A percentile compares a stretch with the other conserved stretches of the same genome.
These are phyloP conservation scores for Lactarius vividus DNA, from an alignment of 768 basidiomycete genomes.

Conservation along the genomic window DNA sequence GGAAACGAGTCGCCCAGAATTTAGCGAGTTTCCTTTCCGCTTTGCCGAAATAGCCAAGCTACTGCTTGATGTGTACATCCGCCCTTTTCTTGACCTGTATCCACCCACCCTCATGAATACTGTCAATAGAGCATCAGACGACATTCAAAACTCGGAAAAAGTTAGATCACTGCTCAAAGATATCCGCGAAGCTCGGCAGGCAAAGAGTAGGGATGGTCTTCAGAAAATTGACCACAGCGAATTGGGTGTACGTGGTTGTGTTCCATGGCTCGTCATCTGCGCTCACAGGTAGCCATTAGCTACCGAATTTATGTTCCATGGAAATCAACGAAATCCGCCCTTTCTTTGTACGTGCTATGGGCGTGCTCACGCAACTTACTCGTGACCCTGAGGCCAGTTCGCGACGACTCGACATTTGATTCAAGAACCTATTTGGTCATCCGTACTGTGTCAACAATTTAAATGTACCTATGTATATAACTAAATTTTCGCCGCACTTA, in stretches of 20 bases:
- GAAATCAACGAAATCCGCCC: constrained; percentile 94
- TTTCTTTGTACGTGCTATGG: constrained; percentile 83
- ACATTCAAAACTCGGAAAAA: constrained; percentile 80
- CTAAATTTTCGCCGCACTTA: background rate
- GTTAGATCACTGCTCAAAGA: constrained; percentile 87
- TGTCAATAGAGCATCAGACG: constrained; percentile 77
- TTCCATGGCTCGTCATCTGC: constrained; percentile 3
- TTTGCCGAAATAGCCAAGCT: constrained; percentile 91
- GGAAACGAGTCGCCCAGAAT: constrained; percentile 71
- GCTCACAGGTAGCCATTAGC: constrained; percentile 40
- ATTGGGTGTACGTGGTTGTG: constrained; percentile 55
- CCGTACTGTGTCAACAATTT: background rate
- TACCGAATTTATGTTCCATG: constrained; percentile 83
- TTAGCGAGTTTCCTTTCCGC: constrained; percentile 80
- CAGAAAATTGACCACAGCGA: constrained; percentile 76
- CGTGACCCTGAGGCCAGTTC: constrained; percentile 28
- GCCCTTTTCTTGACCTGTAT: background rate
- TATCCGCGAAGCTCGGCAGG: constrained; percentile 92
- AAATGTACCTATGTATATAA: background rate
- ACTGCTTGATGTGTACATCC: constrained; percentile 85
- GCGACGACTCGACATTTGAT: constrained; percentile 9
- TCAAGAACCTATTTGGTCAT: background rate
- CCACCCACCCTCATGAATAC: background rate
- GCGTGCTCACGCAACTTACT: constrained; percentile 58
- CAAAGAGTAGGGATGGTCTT: constrained; percentile 87